Conservation (phyloP, 345 rosid species). For the Ailanthus altissimus region DNA sequence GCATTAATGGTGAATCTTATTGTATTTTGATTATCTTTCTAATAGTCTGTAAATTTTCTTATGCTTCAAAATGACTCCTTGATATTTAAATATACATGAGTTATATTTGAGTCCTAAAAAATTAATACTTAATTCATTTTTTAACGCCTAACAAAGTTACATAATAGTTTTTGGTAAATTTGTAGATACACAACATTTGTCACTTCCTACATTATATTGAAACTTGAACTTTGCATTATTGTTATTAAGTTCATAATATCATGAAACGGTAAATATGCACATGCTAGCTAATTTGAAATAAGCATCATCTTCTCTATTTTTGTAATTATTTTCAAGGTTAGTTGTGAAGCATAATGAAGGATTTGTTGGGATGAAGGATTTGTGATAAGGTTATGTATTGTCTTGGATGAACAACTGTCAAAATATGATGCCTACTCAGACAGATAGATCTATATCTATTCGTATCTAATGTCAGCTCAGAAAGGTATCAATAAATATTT, state of each 20-base stretch:
- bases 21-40: background rate
- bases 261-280: background rate
- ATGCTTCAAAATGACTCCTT: background rate
- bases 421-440: constrained; percentile 14
- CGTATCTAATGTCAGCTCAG: too few relatives aligned
- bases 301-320: background rate
- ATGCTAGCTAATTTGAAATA: background rate
- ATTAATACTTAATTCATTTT: background rate
- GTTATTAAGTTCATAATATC: background rate
- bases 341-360: background rate
- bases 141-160: background rate
- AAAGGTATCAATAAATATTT: too few relatives aligned
- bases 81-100: background rate
- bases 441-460: background rate
- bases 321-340: background rate
- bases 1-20: background rate
- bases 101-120: background rate
- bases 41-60: background rate
- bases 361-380: background rate
- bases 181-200: background rate
- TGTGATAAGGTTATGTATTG: background rate
- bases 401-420: background rate
- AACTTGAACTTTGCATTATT: background rate
- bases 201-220: background rate
- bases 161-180: background rate